Evolutionary conservation across 2,329 filamentous ascomycete species (phyloP), one percentile per base, ranked within the genome.

Genomic region (Colletotrichum acutatum): DNA sequence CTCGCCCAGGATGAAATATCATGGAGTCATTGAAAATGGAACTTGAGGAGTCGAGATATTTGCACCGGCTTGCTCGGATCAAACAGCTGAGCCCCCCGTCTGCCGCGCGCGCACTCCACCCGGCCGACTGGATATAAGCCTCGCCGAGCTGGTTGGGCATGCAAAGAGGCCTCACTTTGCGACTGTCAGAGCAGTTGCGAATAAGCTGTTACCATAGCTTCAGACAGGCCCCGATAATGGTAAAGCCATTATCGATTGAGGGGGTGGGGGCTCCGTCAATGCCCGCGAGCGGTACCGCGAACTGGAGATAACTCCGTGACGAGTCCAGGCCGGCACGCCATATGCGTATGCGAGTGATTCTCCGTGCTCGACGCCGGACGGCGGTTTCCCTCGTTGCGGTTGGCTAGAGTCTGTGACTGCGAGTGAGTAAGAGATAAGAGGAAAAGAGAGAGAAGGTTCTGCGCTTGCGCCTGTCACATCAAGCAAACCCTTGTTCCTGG

Each of bases 121-220:
- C 61, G 12, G 14, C 61, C 28, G 30, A 54, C n/a, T 30, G 49
- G 22, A 54, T 19, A 14, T 26, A 6, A 54, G 30, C 61, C 46
- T 64, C 49, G 28, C 22, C 42, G 42, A 32, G 60, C 42, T 62
- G 42, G 42, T 30, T 24, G 42, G 60, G 14, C 42, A 52, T 8
- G 42, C 26, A 34, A 12, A 32, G 60, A 62, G 42, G n/a, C 42
- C 60, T 62, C 42, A 9, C 42, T 28, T 5, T 59, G 9, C n/a
- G n/a, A 24, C 7, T 6, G 42, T 46, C 37, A 26, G 42, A 53
- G 66, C 62, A 62, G 46, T 70, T 59, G n/a, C 52, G 8, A 70
- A 65, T 60, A 70, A 70, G 70, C 32, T 65, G 42, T 65, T 72
- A 60, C 70, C 70, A 72, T 70, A 70, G 66, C 66, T 72, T 65